Percentiles rank a stretch among this genome's conserved stretches.
Evolutionary conservation across 306 rosid species (phyloP).

Genomic region (Alnus glutinosa): DNA sequence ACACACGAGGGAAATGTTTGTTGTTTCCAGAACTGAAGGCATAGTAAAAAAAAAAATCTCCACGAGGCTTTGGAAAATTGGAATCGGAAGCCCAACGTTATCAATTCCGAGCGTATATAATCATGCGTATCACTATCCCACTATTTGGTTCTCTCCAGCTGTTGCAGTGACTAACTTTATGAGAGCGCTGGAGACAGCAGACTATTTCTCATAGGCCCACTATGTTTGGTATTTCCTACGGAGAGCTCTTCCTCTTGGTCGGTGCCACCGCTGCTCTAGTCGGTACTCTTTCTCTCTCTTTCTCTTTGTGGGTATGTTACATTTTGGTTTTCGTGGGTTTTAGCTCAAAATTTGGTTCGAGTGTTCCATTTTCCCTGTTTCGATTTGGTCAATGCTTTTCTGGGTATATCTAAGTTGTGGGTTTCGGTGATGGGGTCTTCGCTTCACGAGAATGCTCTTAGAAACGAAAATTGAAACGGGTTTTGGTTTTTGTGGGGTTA

Average conservation of each 20-base stretch:
- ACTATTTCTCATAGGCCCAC: neutral
- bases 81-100: too few species aligned
- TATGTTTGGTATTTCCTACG: conserved; percentile 51
- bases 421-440: neutral
- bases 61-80: too few species aligned
- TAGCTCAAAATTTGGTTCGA: neutral
- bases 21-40: too few species aligned
- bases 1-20: too few species aligned
- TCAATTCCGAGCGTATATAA: too few species aligned
- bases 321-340: neutral
- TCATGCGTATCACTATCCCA: too few species aligned
- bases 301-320: neutral
- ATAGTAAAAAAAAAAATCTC: too few species aligned
- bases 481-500: neutral
- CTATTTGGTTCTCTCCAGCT: too few species aligned
- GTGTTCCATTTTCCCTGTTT: neutral
- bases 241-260: conserved; percentile 46
- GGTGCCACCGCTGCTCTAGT: conserved; percentile 45
- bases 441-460: neutral
- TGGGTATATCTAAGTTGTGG: neutral
- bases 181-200: too few species aligned
- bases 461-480: neutral
- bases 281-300: conserved; percentile 29
- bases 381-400: neutral
- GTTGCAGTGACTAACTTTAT: too few species aligned